Evolutionary conservation across 139 green algal genomes (phyloP), one percentile per base, ranked within the genome.

Genomic region (Tetradesmus obliquus): DNA sequence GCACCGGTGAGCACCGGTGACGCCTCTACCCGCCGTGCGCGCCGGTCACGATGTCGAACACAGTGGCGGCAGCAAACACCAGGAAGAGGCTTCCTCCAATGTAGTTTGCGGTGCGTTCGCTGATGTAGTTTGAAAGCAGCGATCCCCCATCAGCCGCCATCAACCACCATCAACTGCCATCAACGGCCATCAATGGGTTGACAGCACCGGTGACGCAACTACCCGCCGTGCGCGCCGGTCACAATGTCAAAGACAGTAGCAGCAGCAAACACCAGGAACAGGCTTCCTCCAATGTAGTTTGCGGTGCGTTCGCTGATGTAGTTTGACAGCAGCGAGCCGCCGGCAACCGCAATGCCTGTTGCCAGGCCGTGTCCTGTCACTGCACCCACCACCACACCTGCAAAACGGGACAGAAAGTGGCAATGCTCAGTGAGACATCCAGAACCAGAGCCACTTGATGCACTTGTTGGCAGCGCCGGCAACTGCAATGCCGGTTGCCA

Each of bases 261-360:
- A 1, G 94, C 96, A 10, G 97, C 97, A 95, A 99, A 99, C 20
- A 97, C 95, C 86, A 99, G 90, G 95, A 99, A 99, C 32, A 99
- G 92, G 19, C 92, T 95, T 79, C 98, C 98, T 3, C 97, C 97
- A 13, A 96, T 93, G 91, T 99, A 99, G 93, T 97, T 95, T 82
- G 99, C 93, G 2, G 95, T 93, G 55, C 87, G 90, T 90, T 98
- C 97, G 45, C 92, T 95, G 55, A 99, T 84, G 84, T 98, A 98
- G 72, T 96, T 94, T 3, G 93, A 93, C 10, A 99, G 93, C 51
- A 96, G 89, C 2, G 94, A 95, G 3, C 97, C 97, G 5, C 96
- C 97, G 10, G 96, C 87, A 8, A 99, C 95, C 2, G 98, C 98
- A 51, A 99, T 95, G 7, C 91, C 94, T 5, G 98, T 99, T 20